Conservation (phyloP, 2,329 filamentous ascomycete genomes). For the Aureobasidium vineae region DNA sequence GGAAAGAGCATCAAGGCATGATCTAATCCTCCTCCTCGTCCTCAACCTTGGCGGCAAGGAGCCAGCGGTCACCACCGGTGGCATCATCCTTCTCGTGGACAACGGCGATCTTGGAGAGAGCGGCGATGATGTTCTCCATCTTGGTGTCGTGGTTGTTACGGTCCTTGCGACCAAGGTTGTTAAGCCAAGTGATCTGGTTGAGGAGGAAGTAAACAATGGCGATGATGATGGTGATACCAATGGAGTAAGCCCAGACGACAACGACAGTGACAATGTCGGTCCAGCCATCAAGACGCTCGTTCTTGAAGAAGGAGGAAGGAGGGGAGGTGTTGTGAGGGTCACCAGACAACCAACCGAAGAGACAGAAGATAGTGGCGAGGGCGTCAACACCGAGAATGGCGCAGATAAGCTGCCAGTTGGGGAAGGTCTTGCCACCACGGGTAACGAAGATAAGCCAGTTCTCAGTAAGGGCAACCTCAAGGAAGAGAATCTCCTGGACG, state of each 20-base stretch:
- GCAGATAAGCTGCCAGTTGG: constrained; percentile 69
- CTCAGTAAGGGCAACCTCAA: constrained; percentile 53
- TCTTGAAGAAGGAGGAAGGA: constrained; percentile 39
- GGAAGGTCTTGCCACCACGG: constrained; percentile 65
- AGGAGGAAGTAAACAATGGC: constrained; percentile 64
- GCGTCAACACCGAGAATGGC: constrained; percentile 71
- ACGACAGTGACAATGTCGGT: constrained; percentile 64
- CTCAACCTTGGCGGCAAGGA: constrained; percentile 45
- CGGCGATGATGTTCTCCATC: constrained; percentile 65
- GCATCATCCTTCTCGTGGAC: constrained; percentile 57
- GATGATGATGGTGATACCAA: constrained; percentile 63
- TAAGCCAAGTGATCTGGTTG: constrained; percentile 58
- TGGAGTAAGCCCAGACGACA: constrained; percentile 64
- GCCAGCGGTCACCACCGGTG: constrained; percentile 46
- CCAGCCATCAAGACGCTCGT: constrained; percentile 46
- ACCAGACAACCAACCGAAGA: constrained; percentile 72
- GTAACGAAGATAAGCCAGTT: constrained; percentile 58
- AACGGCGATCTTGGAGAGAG: constrained; percentile 62
- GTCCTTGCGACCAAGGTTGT: constrained; percentile 63
- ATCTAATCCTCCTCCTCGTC: constrained; percentile 51
- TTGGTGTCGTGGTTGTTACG: constrained; percentile 60
- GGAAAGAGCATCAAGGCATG: constrained; percentile 25
- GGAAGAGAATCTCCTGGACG: constrained; percentile 66
- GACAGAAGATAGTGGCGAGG: constrained; percentile 68
- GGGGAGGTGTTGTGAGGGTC: constrained; percentile 45